Evolutionary conservation across 169 alveolate genomes (phyloP), one percentile per base, ranked within the genome.

Genomic region (Babesia caballi): DNA sequence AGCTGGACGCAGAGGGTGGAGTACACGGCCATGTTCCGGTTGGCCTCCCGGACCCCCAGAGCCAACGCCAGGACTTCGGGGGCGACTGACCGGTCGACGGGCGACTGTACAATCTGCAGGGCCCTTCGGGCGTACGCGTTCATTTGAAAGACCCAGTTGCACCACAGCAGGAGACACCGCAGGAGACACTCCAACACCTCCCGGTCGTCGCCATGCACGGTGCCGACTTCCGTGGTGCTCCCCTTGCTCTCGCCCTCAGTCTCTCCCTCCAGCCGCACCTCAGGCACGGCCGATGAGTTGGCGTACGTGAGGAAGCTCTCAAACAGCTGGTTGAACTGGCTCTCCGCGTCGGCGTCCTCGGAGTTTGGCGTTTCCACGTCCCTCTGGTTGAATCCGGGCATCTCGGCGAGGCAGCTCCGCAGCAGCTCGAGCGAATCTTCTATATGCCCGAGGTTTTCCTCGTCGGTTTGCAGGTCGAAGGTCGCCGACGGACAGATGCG

Each of bases 121-220:
- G 85, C 81, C 21, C n/a, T 41, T 19, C 67, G 19, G 0, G 85
- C 33, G 51, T 32, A 40, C 25, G 41, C 32, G 14, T 11, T 0
- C 33, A 76, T 11, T 21, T 76, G 72, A 3, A 66, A 44, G 0
- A 69, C 59, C 85, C 85, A 76, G 73, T 76, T 76, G 63, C 38
- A 66, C 57, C 78, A 36, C 30, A 76, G 40, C 8, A 66, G 36
- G 12, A 40, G 17, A 14, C 77, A 76, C 14, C 53, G 60, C 33
- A 76, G 38, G 41, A 66, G 41, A 36, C 17, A 47, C 3, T 47
- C 27, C 21, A 66, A 5, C 56, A 54, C 30, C 21, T 44, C 44
- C 12, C 53, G 78, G 51, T 74, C 78, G 33, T 46, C 40, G 49
- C 23, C 53, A 40, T 8, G 14, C 25, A 25, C 25, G 46, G 11